Percentiles rank a stretch among this genome's conserved stretches.
Conservation (phyloP, 2,329 filamentous ascomycete genomes). For the Leptographium galeiforme region DNA sequence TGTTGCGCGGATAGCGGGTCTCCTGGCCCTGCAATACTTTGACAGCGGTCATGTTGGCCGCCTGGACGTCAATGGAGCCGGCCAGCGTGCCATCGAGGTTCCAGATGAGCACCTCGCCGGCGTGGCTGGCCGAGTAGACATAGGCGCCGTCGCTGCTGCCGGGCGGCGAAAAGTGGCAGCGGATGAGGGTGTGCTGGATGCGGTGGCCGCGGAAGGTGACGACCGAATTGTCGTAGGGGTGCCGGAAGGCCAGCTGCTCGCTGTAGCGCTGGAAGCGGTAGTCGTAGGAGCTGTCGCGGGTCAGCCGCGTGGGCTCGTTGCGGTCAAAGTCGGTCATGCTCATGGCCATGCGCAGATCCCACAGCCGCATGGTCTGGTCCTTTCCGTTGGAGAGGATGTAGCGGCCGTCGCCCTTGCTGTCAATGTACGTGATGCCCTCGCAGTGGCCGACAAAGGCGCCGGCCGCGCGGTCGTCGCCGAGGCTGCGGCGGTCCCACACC, state of each 20-base stretch:
- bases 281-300: conserved; percentile 60
- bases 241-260: conserved; percentile 51
- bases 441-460: conserved; percentile 54
- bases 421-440: conserved; percentile 54
- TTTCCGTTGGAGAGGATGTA: conserved; percentile 93
- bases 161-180: conserved; percentile 88
- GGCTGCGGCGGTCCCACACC: conserved; percentile 89
- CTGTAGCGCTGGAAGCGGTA: conserved; percentile 59
- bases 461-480: conserved; percentile 65
- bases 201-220: conserved; percentile 89
- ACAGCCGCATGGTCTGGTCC: conserved; percentile 94
- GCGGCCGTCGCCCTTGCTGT: conserved; percentile 56
- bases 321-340: conserved; percentile 49
- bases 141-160: conserved; percentile 79
- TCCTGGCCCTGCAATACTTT: neutral
- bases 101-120: conserved; percentile 83
- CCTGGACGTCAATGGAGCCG: conserved; percentile 61
- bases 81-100: conserved; percentile 79
- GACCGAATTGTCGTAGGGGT: conserved; percentile 77
- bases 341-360: conserved; percentile 88
- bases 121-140: conserved; percentile 82
- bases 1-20: neutral
- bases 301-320: conserved; percentile 41
- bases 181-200: conserved; percentile 78
- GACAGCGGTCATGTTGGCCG: conserved; percentile 36